These are phyloP conservation scores for Cercospora berteroae DNA, from an alignment of 2,329 filamentous ascomycete species.

Conservation along the genomic window DNA sequence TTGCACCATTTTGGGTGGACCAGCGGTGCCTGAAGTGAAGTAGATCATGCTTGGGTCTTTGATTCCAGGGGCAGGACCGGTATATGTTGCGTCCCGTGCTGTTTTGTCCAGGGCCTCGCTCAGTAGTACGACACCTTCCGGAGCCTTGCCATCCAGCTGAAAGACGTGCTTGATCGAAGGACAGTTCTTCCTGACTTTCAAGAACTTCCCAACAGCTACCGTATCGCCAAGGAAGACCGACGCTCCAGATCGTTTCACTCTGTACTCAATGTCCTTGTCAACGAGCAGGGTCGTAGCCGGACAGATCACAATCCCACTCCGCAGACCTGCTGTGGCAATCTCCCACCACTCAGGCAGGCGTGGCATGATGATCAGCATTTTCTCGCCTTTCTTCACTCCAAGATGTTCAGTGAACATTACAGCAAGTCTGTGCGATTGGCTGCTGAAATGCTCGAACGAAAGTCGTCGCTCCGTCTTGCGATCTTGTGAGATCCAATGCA, in stretches of 20 bases:
- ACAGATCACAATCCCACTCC: constrained; percentile 41
- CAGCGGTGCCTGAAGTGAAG: constrained; percentile 44
- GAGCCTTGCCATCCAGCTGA: constrained; percentile 31
- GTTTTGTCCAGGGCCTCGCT: constrained; percentile 31
- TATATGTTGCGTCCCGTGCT: constrained; percentile 28
- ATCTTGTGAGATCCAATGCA: constrained; percentile 42
- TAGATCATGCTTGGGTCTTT: constrained; percentile 40
- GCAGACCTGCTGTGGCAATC: constrained; percentile 40
- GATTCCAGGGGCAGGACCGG: constrained; percentile 28
- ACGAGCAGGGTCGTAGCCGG: constrained; percentile 42
- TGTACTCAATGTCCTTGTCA: constrained; percentile 43
- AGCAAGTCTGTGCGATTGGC: constrained; percentile 40
- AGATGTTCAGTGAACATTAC: constrained; percentile 36
- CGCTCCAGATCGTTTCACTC: constrained; percentile 37
- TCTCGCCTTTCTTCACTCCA: constrained; percentile 38
- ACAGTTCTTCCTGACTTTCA: constrained; percentile 35
- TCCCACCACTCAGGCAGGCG: constrained; percentile 44
- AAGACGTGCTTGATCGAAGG: constrained; percentile 38
- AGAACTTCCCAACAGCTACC: constrained; percentile 38
- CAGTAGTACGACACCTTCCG: constrained; percentile 32
- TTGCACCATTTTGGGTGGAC: constrained; percentile 44
- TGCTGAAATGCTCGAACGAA: constrained; percentile 40
- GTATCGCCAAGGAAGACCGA: constrained; percentile 42
- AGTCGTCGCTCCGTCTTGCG: constrained; percentile 33
- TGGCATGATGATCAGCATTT: constrained; percentile 40